Percentiles rank a stretch among this genome's conserved stretches.
Evolutionary conservation across 805 yeast species (phyloP).

Genomic region (Metschnikowia amazonensis): DNA sequence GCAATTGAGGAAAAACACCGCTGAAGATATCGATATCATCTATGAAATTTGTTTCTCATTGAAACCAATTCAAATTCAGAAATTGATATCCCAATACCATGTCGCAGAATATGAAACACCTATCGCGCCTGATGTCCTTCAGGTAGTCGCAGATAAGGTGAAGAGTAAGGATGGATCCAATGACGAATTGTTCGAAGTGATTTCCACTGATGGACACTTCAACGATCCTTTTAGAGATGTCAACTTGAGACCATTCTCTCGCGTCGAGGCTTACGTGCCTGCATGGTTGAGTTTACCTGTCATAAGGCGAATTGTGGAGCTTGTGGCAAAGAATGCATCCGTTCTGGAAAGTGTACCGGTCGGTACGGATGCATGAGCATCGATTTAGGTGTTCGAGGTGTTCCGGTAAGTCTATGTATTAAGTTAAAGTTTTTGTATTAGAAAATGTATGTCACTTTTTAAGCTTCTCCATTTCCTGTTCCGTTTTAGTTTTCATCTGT

Average conservation of each 20-base stretch:
- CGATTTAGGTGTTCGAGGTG: neutral
- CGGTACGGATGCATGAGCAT: slow-evolving; percentile 3
- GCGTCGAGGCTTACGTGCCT: slow-evolving; percentile 89
- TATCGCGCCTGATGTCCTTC: slow-evolving; percentile 73
- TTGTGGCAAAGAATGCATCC: slow-evolving; percentile 79
- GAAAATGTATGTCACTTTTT: slow-evolving; percentile 1
- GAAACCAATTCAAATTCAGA: slow-evolving; percentile 94
- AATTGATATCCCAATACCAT: slow-evolving; percentile 80
- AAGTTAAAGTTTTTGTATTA: neutral
- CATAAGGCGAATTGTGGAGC: slow-evolving; percentile 81
- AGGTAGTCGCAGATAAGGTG: slow-evolving; percentile 76
- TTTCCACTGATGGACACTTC: slow-evolving; percentile 68
- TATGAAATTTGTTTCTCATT: slow-evolving; percentile 93
- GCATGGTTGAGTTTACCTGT: slow-evolving; percentile 89
- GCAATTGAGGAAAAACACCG: slow-evolving; percentile 85
- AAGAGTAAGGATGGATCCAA: slow-evolving; percentile 52
- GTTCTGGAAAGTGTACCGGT: slow-evolving; percentile 47
- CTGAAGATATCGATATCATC: slow-evolving; percentile 85
- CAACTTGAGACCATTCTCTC: slow-evolving; percentile 69
- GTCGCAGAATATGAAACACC: slow-evolving; percentile 96
- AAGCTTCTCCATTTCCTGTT: slow-evolving; percentile 39
- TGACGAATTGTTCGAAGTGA: slow-evolving; percentile 67
- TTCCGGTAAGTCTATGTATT: neutral
- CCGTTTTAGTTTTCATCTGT: slow-evolving; percentile 79
- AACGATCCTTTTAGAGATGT: slow-evolving; percentile 80